Base-by-base conservation (phyloP, 805 yeast genomes). In the Lipomyces japonicus region DNA sequence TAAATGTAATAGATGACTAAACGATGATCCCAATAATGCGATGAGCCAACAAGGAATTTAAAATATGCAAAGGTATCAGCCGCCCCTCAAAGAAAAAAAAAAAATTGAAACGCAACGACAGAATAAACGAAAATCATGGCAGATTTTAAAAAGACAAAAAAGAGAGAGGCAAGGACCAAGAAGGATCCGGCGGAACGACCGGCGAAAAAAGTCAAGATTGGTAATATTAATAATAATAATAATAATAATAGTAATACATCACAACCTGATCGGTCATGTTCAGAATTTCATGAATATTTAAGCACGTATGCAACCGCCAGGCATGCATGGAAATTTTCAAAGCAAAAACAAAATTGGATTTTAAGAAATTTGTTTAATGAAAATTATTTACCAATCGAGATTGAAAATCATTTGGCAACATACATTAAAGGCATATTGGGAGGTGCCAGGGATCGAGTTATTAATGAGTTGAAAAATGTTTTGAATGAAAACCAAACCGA, bases 271-370 rank as follows among this genome's bases (percentile, higher is more conserved):
- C 37, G 19, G 5, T 34, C 37, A 6, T 34, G 16, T 34, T 12
- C n/a, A 14, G 52, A 45, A 1, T 50, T 41, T 28, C 34, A 45
- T 26, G 16, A 22, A 6, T 51, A 51, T 23, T 21, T 51, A 4
- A 43, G 38, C 2, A 14, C 35, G 9, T 51, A 42, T 35, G 42
- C 48, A 10, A 28, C 21, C 14, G 37, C 35, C 18, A 31, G 40
- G 4, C 9, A 31, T 1, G 7, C 39, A 12, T 51, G 55, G 55
- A 51, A 51, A 34, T 51, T 51, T 38, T 51, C 55, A 12, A 51
- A 51, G 40, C 51, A 37, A 23, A 51, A 51, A 25, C 55, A 51
- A 35, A 51, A 51, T 21, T 51, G 55, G 55, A 28, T 51, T 3
- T 9, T 51, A 3, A 31, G 55, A 28, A 39, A 51, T 38, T 21